Conservation (phyloP, 2,329 filamentous ascomycete genomes). For the Colletotrichum australisinense region DNA sequence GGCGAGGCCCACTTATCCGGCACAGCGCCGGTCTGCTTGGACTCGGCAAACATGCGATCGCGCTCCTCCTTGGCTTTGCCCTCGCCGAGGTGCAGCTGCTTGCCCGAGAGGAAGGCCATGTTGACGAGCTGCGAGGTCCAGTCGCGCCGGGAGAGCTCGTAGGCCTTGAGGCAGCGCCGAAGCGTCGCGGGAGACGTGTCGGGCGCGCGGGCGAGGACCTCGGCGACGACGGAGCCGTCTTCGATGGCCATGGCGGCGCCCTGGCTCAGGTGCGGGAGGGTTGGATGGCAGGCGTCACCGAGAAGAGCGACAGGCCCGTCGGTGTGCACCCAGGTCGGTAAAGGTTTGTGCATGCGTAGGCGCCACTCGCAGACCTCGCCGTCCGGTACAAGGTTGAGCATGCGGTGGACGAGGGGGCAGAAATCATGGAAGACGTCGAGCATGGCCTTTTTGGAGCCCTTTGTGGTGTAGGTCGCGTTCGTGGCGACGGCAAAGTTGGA, state of each 20-base stretch:
- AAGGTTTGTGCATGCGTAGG: constrained; percentile 66
- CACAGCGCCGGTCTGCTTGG: constrained; percentile 61
- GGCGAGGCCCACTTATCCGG: constrained; percentile 79
- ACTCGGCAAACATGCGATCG: constrained; percentile 65
- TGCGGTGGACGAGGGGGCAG: constrained; percentile 67
- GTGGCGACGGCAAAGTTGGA: constrained; percentile 68
- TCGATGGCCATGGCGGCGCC: constrained; percentile 77
- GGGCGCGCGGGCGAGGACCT: constrained; percentile 57
- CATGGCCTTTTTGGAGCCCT: constrained; percentile 71
- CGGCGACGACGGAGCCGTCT: constrained; percentile 71
- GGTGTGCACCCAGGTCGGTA: constrained; percentile 66
- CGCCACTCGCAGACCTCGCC: constrained; percentile 75
- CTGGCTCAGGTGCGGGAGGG: constrained; percentile 74
- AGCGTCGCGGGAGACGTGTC: constrained; percentile 51
- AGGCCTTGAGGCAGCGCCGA: constrained; percentile 62
- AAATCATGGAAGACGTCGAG: constrained; percentile 71
- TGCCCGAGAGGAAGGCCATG: constrained; percentile 62
- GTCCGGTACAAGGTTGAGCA: constrained; percentile 70
- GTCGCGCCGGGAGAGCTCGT: constrained; percentile 67
- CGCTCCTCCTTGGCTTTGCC: constrained; percentile 69
- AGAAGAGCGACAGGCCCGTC: constrained; percentile 64
- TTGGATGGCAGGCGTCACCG: constrained; percentile 76
- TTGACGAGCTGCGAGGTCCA: constrained; percentile 65
- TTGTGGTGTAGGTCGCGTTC: constrained; percentile 71
- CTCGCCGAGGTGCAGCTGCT: constrained; percentile 68